Percentiles rank a stretch among this genome's conserved stretches.
phyloP scores from a whole-genome alignment of 1,139 yeast species.

The Blastobotrys raffinosifermentans region DNA sequence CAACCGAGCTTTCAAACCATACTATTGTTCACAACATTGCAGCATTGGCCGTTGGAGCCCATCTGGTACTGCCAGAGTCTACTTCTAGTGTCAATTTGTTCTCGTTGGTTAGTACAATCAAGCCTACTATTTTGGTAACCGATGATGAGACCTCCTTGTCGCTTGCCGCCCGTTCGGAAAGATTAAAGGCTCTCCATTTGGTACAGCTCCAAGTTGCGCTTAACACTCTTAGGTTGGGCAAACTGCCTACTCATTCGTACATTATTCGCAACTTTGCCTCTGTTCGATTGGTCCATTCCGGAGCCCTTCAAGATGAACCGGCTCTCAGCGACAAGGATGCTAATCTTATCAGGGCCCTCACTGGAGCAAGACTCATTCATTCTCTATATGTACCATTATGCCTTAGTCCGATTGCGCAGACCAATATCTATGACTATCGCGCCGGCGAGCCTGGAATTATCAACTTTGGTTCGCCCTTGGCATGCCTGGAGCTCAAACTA shows the following conservation, averaged over 20 bases:
- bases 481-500: constrained; percentile 29
- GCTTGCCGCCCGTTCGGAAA: constrained; percentile 19
- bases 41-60: constrained; percentile 29
- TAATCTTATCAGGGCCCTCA: constrained; percentile 29
- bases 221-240: constrained; percentile 25
- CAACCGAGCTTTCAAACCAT: constrained; percentile 25
- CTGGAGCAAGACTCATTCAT: constrained; percentile 34
- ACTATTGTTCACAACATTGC: constrained; percentile 28
- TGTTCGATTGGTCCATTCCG: constrained; percentile 29
- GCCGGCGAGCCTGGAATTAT: constrained; percentile 16
- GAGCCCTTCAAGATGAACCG: constrained; percentile 8
- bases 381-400: constrained; percentile 27
- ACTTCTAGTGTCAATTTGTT: constrained; percentile 24
- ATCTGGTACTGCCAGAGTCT: constrained; percentile 25
- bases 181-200: constrained; percentile 13
- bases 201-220: constrained; percentile 21
- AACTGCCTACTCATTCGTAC: constrained; percentile 18
- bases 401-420: constrained; percentile 34
- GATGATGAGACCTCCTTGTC: constrained; percentile 29
- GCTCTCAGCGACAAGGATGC: constrained; percentile 26
- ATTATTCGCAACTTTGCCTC: constrained; percentile 24
- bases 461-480: constrained; percentile 33
- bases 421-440: constrained; percentile 35
- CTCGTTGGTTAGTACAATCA: constrained; percentile 17
- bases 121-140: constrained; percentile 22